phyloP scores from a whole-genome alignment of 2,329 filamentous ascomycete genomes.

The Podosphaera xanthii region DNA sequence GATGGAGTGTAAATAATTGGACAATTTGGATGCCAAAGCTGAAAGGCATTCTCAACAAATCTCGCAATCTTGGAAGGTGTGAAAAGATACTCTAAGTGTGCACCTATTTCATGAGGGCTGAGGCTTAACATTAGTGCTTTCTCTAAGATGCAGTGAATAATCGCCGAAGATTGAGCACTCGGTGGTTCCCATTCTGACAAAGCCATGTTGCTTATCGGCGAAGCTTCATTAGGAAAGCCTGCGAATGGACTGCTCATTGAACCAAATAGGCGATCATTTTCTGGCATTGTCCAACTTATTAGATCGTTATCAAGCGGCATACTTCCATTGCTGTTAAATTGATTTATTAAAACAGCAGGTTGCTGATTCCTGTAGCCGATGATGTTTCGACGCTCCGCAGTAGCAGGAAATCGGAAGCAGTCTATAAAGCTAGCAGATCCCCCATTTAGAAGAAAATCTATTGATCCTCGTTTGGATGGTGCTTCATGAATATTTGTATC shows the following conservation, averaged over 20 bases:
- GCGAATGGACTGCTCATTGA: slow-evolving; percentile 8
- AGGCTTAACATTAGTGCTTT: slow-evolving; percentile 19
- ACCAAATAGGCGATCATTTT: slow-evolving; percentile 7
- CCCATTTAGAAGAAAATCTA: slow-evolving; percentile 23
- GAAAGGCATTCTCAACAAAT: slow-evolving; percentile 21
- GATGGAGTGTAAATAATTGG: slow-evolving; percentile 21
- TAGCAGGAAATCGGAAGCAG: slow-evolving; percentile 20
- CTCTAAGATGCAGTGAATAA: slow-evolving; percentile 20
- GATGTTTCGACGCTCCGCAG: slow-evolving; percentile 17
- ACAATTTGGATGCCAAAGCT: slow-evolving; percentile 22
- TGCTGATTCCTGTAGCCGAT: slow-evolving; percentile 17
- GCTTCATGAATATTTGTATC: background rate
- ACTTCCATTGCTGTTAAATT: background rate
- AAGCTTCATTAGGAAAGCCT: slow-evolving; percentile 2
- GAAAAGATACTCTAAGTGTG: slow-evolving; percentile 19
- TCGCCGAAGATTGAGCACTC: slow-evolving; percentile 17
- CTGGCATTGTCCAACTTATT: slow-evolving; percentile 7
- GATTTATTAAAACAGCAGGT: slow-evolving; percentile 5
- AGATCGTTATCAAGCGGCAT: slow-evolving; percentile 4
- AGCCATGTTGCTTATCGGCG: background rate
- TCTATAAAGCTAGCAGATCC: slow-evolving; percentile 24
- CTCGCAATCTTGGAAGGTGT: slow-evolving; percentile 20
- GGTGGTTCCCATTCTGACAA: slow-evolving; percentile 17
- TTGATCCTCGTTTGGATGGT: slow-evolving; percentile 21
- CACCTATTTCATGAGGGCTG: slow-evolving; percentile 18